phyloP scores from a whole-genome alignment of 495 filamentous ascomycete species.

The Rhizodiscina lignyota region DNA sequence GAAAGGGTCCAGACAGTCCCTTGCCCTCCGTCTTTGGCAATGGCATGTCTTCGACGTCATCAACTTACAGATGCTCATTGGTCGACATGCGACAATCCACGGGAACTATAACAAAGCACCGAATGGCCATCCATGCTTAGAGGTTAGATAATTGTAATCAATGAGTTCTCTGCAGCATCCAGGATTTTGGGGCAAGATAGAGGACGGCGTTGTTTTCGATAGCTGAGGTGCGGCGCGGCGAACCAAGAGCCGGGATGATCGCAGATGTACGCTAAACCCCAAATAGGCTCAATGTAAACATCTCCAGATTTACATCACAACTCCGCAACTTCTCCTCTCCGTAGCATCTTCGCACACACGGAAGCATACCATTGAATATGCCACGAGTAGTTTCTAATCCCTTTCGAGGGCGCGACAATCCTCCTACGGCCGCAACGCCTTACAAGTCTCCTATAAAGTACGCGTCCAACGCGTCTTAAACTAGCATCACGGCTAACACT shows the following conservation, averaged over 20 bases:
- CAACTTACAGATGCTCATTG: no score
- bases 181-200: no score
- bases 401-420: slow-evolving; percentile 9
- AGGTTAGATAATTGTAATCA: no score
- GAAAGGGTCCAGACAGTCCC: neutral
- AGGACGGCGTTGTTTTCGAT: neutral
- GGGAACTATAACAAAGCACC: no score
- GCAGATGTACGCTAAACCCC: neutral
- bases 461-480: slow-evolving; percentile 1
- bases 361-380: no score
- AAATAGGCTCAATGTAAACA: neutral
- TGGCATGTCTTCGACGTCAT: no score
- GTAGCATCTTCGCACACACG: no score
- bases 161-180: no score
- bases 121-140: no score
- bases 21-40: neutral
- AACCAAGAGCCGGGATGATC: neutral
- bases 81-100: no score
- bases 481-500: neutral
- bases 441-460: slow-evolving; percentile 18
- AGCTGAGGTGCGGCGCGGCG: neutral
- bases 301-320: slow-evolving; percentile 6
- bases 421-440: slow-evolving; percentile 13
- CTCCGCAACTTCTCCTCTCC: no score
- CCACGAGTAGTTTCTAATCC: slow-evolving; percentile 11